Evolutionary conservation across 176 grass and related monocot species (phyloP).

Genomic region (Poa annua): DNA sequence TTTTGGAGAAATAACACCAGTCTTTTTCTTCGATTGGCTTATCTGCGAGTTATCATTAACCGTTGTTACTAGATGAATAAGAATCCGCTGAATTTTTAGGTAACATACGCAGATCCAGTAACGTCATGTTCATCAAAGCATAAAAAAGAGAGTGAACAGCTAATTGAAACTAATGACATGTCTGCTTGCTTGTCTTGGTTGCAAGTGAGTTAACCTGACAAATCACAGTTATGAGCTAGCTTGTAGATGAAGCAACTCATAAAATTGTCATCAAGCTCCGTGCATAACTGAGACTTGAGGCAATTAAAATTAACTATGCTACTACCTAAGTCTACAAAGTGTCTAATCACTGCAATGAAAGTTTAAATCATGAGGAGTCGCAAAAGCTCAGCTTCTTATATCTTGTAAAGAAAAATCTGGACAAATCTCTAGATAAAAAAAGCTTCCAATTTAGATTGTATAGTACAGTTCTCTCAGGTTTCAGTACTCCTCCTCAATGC

Average conservation of each 20-base stretch:
- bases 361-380: slow-evolving; percentile 22
- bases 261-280: neutral
- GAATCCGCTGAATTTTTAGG: slow-evolving; percentile 7
- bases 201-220: slow-evolving; percentile 28
- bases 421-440: neutral
- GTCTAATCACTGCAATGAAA: neutral
- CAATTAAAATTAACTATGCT: neutral
- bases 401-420: slow-evolving; percentile 24
- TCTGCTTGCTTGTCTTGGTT: slow-evolving; percentile 28
- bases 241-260: neutral
- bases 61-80: slow-evolving; percentile 6
- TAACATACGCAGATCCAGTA: slow-evolving; percentile 20
- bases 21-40: slow-evolving; percentile 89
- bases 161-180: slow-evolving; percentile 18
- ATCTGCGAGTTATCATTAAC: slow-evolving; percentile 56
- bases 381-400: neutral
- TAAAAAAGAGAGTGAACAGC: neutral
- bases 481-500: neutral
- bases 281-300: slow-evolving; percentile 16
- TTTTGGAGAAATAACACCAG: slow-evolving; percentile 88
- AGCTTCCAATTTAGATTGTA: neutral
- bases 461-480: slow-evolving; percentile 1
- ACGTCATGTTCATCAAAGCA: neutral
- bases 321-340: neutral
- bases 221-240: slow-evolving; percentile 13